phyloP scores from a whole-genome alignment of 2,329 filamentous ascomycete species.

The Coniochaeta ligniaria region DNA sequence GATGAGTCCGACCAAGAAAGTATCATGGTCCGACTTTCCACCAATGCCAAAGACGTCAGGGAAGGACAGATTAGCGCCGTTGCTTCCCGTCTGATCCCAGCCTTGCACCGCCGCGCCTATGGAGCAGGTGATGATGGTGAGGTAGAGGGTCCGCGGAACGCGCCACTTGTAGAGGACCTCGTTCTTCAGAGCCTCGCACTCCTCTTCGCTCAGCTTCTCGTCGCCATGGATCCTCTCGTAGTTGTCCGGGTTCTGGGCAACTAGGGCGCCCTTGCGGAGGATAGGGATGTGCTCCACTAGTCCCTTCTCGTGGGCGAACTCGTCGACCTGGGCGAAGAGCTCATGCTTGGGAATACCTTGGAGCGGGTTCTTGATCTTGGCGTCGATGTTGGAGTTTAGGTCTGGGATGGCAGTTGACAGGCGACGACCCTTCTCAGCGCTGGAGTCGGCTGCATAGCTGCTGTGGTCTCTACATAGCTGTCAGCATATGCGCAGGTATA shows the following conservation, averaged over 20 bases:
- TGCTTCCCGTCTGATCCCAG: conserved; percentile 28
- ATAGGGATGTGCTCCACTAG: conserved; percentile 50
- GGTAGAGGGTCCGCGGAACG: conserved; percentile 52
- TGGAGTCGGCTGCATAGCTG: conserved; percentile 13
- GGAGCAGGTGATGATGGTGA: conserved; percentile 54
- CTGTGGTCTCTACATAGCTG: not conserved
- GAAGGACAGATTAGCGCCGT: conserved; percentile 41
- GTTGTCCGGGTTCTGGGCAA: conserved; percentile 60
- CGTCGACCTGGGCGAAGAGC: conserved; percentile 45
- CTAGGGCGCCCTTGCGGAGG: conserved; percentile 61
- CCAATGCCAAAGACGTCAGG: conserved; percentile 34
- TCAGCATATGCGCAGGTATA: not conserved
- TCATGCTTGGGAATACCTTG: conserved; percentile 41
- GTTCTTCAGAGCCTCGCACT: conserved; percentile 50
- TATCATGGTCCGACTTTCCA: conserved; percentile 31
- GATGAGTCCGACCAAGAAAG: conserved; percentile 51
- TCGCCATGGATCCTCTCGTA: conserved; percentile 53
- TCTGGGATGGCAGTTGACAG: conserved; percentile 26
- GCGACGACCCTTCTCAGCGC: conserved; percentile 27
- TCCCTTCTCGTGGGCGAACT: conserved; percentile 46
- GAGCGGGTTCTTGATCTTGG: conserved; percentile 40
- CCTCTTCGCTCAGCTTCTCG: conserved; percentile 48
- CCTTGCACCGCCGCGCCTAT: conserved; percentile 46
- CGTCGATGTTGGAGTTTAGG: conserved; percentile 37
- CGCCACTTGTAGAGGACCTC: conserved; percentile 62